Conservation (phyloP, 345 rosid genomes). For the Psidium guajava region DNA sequence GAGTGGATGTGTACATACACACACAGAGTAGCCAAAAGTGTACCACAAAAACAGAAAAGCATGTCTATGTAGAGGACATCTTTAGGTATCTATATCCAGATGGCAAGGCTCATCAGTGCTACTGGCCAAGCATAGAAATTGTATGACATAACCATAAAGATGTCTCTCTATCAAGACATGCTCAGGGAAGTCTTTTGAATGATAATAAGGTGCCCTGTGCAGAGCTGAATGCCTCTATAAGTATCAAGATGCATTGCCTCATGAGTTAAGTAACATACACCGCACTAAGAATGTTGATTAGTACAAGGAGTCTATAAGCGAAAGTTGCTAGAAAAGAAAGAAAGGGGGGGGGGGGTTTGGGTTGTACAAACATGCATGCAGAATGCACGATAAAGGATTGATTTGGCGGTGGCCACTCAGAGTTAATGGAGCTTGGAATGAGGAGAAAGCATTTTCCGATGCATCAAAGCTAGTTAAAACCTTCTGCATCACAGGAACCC, state of each 20-base stretch:
- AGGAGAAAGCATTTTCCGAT: not conserved
- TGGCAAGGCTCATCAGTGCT: not conserved
- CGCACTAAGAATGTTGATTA: not conserved
- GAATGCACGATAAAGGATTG: not conserved
- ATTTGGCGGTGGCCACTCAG: not conserved
- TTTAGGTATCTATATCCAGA: not conserved
- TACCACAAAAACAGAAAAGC: not conserved
- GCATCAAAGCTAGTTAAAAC: not conserved
- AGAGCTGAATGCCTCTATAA: not conserved
- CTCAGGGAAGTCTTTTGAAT: not conserved
- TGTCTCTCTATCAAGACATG: not conserved
- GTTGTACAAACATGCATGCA: not conserved
- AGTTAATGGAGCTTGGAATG: not conserved
- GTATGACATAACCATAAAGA: not conserved
- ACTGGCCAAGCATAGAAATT: not conserved
- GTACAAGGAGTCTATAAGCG: not conserved
- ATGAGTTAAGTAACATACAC: not conserved
- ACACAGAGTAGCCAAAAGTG: not conserved
- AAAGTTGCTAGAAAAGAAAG: not conserved
- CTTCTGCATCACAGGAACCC: not conserved
- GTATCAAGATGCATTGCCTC: not conserved
- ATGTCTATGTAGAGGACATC: not conserved
- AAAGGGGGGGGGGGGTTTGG: too few relatives aligned
- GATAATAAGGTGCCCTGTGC: not conserved
- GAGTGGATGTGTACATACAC: not conserved